Percentiles rank a stretch among this genome's conserved stretches.
Evolutionary conservation across 306 rosid species (phyloP).

Genomic region (Begonia fuchsioides): DNA sequence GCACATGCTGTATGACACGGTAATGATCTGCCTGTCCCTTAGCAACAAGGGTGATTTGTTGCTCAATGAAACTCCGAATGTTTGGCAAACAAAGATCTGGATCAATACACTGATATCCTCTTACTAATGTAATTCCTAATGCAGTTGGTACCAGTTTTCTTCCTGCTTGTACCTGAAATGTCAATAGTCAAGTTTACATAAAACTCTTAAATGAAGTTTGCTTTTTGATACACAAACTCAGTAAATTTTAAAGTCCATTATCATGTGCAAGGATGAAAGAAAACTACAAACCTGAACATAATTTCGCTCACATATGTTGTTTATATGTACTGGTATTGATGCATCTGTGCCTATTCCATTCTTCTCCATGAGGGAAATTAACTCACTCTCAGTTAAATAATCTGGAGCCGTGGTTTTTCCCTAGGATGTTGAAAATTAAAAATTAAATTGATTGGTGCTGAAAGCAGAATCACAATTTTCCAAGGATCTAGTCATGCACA

Average conservation of each 20-base stretch:
- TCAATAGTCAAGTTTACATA: constrained; percentile 13
- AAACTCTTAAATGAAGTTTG: background rate
- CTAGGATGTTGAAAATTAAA: constrained; percentile 26
- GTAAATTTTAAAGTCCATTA: background rate
- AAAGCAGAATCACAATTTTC: background rate
- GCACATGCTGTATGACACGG: constrained; percentile 72
- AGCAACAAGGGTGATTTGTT: constrained; percentile 85
- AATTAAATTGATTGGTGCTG: background rate
- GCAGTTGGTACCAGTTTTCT: constrained; percentile 80
- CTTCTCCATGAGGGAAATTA: constrained; percentile 95
- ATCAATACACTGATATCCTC: constrained; percentile 94
- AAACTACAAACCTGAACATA: constrained; percentile 64
- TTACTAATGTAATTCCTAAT: constrained; percentile 69
- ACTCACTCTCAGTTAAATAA: constrained; percentile 84
- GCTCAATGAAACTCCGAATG: constrained; percentile 98
- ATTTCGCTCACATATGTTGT: constrained; percentile 94
- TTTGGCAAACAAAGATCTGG: constrained; percentile 98
- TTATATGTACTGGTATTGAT: constrained; percentile 87
- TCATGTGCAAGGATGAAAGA: background rate
- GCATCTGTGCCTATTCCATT: constrained; percentile 96
- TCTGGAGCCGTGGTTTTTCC: constrained; percentile 81
- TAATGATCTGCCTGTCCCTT: constrained; percentile 74
- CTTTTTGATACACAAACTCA: background rate
- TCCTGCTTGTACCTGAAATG: constrained; percentile 83
- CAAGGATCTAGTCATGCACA: too few relatives aligned